A percentile compares a stretch with the other conserved stretches of the same genome.
Conservation (phyloP, 495 filamentous ascomycete species). For the Cudoniella acicularis region DNA sequence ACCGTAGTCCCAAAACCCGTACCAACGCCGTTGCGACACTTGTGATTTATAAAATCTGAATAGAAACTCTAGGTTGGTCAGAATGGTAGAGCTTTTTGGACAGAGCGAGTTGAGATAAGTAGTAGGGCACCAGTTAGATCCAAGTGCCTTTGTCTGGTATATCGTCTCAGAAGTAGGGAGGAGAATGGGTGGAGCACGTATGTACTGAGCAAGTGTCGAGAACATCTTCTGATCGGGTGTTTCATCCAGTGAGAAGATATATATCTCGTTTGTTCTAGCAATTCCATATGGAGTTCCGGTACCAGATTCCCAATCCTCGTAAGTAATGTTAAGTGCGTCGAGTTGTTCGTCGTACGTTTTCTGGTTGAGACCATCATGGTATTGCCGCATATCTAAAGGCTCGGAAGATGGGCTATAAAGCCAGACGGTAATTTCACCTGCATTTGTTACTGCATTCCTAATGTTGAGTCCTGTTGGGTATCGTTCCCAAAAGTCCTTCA, state of each 20-base stretch:
- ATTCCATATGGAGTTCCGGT: constrained; percentile 46
- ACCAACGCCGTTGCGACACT: constrained; percentile 43
- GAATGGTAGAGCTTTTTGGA: constrained; percentile 26
- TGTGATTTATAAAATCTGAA: constrained; percentile 43
- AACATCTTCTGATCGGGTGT: constrained; percentile 37
- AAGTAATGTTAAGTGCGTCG: constrained; percentile 50
- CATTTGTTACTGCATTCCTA: constrained; percentile 32
- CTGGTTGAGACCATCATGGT: constrained; percentile 42
- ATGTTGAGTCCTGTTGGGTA: constrained; percentile 47
- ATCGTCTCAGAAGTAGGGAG: constrained; percentile 36
- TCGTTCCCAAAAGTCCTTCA: constrained; percentile 49
- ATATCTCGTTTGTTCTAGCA: constrained; percentile 43
- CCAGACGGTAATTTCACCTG: constrained; percentile 43
- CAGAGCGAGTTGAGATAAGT: too few relatives aligned
- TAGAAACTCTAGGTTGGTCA: constrained; percentile 39
- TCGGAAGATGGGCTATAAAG: constrained; percentile 44
- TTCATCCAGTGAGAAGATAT: constrained; percentile 35
- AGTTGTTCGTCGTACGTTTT: constrained; percentile 41
- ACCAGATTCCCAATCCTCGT: constrained; percentile 48
- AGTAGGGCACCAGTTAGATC: constrained; percentile 46
- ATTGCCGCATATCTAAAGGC: constrained; percentile 44
- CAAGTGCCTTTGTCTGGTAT: constrained; percentile 36
- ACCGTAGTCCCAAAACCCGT: constrained; percentile 50
- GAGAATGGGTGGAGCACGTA: constrained; percentile 37
- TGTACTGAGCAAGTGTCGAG: constrained; percentile 26